phyloP scores from a whole-genome alignment of 1,284 basidiomycete species.

The Cutaneotrichosporon cavernicola region DNA sequence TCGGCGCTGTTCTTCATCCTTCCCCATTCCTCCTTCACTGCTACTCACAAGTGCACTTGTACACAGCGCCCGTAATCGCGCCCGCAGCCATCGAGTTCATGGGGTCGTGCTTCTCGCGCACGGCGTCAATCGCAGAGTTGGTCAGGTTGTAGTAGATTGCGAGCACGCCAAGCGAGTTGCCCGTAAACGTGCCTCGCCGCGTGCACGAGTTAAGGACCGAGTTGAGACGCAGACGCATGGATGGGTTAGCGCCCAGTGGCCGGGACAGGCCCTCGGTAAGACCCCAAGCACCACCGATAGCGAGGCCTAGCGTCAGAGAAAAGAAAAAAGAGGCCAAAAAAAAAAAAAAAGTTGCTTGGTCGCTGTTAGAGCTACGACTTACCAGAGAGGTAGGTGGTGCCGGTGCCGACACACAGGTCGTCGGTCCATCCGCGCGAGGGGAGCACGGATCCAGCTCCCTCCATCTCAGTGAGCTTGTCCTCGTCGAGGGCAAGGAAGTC shows the following conservation, averaged over 20 bases:
- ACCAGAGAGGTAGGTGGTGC: conserved; percentile 97
- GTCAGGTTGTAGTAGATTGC: conserved; percentile 95
- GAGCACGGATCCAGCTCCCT: conserved; percentile 79
- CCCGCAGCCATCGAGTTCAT: conserved; percentile 89
- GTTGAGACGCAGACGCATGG: conserved; percentile 89
- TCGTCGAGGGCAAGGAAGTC: conserved; percentile 92
- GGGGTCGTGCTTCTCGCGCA: conserved; percentile 88
- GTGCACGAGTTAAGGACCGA: conserved; percentile 95
- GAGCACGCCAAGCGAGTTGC: conserved; percentile 95
- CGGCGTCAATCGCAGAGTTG: conserved; percentile 87
- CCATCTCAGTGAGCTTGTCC: conserved; percentile 82
- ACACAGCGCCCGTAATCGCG: conserved; percentile 83
- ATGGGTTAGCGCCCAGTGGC: conserved; percentile 64
- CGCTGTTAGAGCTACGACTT: conserved; percentile 56
- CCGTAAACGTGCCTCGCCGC: conserved; percentile 92
- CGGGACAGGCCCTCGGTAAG: conserved; percentile 88
- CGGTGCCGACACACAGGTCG: conserved; percentile 98
- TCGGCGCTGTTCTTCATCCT: neutral
- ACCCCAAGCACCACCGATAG: conserved; percentile 91
- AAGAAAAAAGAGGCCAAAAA: conserved; percentile 50
- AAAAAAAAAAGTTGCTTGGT: neutral
- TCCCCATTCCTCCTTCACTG: neutral
- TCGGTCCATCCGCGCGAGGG: conserved; percentile 97
- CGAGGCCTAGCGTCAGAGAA: conserved; percentile 73
- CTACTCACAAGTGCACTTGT: conserved; percentile 84